A percentile compares a stretch with the other conserved stretches of the same genome.
Evolutionary conservation across 2,329 filamentous ascomycete genomes (phyloP).

Genomic region (Drechslerella coelobrocha): DNA sequence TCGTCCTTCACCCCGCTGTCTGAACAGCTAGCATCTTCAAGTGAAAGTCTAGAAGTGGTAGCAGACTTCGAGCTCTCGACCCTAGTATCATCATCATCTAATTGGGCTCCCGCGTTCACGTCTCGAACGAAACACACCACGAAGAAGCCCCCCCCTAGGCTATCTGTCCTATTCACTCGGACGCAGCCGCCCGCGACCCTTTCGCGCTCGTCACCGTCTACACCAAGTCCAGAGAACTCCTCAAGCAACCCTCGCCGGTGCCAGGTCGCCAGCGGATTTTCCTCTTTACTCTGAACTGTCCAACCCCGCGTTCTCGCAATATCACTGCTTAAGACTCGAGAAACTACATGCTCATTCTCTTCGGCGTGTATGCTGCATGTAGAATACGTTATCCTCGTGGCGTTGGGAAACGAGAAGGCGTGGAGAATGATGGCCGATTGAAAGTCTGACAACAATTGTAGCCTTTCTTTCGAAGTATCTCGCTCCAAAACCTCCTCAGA

Average conservation of each 20-base stretch:
- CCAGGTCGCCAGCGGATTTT: slow-evolving; percentile 82
- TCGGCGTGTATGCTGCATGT: slow-evolving; percentile 87
- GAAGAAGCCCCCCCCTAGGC: slow-evolving; percentile 43
- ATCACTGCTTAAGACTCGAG: slow-evolving; percentile 71
- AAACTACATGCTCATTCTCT: slow-evolving; percentile 88
- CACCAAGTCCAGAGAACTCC: slow-evolving; percentile 26
- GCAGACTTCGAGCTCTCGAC: not conserved
- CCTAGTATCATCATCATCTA: not conserved
- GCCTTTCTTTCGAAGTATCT: slow-evolving; percentile 66
- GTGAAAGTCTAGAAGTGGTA: not conserved
- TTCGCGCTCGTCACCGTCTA: slow-evolving; percentile 9
- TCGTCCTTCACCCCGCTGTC: not conserved
- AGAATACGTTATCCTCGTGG: slow-evolving; percentile 82
- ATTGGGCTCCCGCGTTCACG: not conserved
- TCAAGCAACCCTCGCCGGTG: slow-evolving; percentile 65
- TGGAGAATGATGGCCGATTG: slow-evolving; percentile 83
- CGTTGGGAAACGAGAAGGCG: slow-evolving; percentile 80
- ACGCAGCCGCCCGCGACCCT: slow-evolving; percentile 36
- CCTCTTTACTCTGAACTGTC: slow-evolving; percentile 73
- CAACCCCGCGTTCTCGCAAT: slow-evolving; percentile 74
- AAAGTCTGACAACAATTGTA: slow-evolving; percentile 77
- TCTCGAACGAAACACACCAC: slow-evolving; percentile 42
- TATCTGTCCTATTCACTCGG: slow-evolving; percentile 36
- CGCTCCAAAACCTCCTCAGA: slow-evolving; percentile 61
- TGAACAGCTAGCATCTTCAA: not conserved